Base-by-base conservation (phyloP, 768 basidiomycete species). In the Naganishia onofrii region DNA sequence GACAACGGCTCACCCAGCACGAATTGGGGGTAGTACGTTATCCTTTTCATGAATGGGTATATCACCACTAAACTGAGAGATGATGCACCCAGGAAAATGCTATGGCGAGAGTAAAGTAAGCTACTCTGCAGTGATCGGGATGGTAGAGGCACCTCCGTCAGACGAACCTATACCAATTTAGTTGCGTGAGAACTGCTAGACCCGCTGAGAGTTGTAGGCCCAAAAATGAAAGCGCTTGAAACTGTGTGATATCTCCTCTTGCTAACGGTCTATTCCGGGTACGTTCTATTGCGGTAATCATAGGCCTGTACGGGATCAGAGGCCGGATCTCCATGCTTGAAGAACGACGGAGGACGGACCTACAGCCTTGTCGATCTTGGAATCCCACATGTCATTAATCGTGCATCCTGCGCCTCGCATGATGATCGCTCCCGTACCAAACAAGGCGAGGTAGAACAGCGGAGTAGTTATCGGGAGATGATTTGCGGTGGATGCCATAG, bases 391-490 rank as follows among this genome's bases (percentile, higher is more conserved):
- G 78, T 99, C 96, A 79, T 99, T 99, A 75, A 99, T 95, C 2
- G 92, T 97, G 81, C 96, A 99, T 3, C 96, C 96, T 26, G 96
- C 96, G 6, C 95, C 92, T 23, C 96, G 88, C 96, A 99, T 99
- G 63, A 98, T 85, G 53, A 96, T 74, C 0, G 96, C 93, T 0
- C 96, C 96, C 12, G 89, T 78, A 2, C 92, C 94, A 76, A 98
- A 98, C 1, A 98, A 83, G 38, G 86, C 82, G 56, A 92, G 83
- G 77, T 93, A 95, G 21, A 86, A 88, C 66, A 92, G 77, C 19
- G 92, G 90, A 0, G 84, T 85, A 1, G 86, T 85, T 55, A 85
- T 83, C 0, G 93, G 90, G 5, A 86, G 83, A 26, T 88, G 84
- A 9, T 87, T 82, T 13, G 91, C 88, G 75, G 93, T 94, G 1